Conservation (phyloP, 1,139 yeast genomes). For the Keqinozyma sinolaborantium region DNA sequence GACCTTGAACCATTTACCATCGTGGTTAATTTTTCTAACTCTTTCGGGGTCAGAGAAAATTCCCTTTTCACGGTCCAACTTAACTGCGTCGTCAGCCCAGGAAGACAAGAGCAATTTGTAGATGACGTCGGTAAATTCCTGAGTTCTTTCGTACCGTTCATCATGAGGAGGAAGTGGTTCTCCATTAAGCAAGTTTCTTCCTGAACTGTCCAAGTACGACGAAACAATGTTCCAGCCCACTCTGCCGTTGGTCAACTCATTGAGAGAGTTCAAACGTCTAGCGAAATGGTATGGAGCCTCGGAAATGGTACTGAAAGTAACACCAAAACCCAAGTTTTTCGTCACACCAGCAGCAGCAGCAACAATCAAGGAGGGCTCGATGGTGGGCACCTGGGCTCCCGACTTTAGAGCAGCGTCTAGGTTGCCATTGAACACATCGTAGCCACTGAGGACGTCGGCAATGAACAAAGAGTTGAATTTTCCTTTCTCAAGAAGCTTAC, state of each 20-base stretch:
- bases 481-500: conserved; percentile 42
- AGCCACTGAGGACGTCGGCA: conserved; percentile 46
- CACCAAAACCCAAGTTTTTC: conserved; percentile 34
- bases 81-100: conserved; percentile 46
- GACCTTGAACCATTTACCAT: conserved; percentile 36
- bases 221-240: conserved; percentile 46
- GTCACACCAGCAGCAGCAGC: conserved; percentile 42
- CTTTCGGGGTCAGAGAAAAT: conserved; percentile 36
- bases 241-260: conserved; percentile 41
- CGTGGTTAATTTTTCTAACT: conserved; percentile 37
- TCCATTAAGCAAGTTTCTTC: conserved; percentile 33
- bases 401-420: conserved; percentile 32
- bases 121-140: conserved; percentile 39
- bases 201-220: conserved; percentile 37
- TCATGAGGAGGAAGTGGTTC: conserved; percentile 35
- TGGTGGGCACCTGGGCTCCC: conserved; percentile 42
- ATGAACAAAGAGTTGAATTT: conserved; percentile 42
- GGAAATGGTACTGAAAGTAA: conserved; percentile 41
- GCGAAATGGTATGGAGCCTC: conserved; percentile 45
- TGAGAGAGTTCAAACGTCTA: conserved; percentile 40
- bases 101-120: conserved; percentile 38
- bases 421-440: conserved; percentile 37
- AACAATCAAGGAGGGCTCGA: conserved; percentile 40
- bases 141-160: conserved; percentile 38
- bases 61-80: conserved; percentile 26